phyloP scores from a whole-genome alignment of 257 asterid genomes.

The Solanum sitiens region DNA sequence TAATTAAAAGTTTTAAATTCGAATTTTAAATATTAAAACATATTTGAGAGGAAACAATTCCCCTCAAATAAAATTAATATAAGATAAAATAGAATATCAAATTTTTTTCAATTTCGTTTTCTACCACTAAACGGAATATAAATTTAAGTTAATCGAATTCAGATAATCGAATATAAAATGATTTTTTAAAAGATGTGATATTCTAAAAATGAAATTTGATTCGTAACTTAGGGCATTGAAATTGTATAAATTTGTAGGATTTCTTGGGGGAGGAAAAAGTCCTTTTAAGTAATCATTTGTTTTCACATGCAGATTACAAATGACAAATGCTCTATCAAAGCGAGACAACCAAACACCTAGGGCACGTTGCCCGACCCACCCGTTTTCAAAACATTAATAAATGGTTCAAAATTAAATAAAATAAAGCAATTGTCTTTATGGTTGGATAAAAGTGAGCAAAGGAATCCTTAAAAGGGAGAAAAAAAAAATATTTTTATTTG shows the following conservation, averaged over 20 bases:
- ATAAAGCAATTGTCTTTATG: too few species aligned
- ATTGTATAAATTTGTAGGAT: neutral
- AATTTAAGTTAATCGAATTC: too few species aligned
- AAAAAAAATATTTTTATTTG: too few species aligned
- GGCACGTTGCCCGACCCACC: neutral
- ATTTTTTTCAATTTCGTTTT: too few species aligned
- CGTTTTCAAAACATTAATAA: neutral
- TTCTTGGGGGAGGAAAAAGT: neutral
- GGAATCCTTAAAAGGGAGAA: neutral
- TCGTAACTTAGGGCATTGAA: neutral
- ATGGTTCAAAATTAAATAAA: too few species aligned
- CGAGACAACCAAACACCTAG: neutral
- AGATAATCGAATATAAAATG: too few species aligned
- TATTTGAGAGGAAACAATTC: neutral
- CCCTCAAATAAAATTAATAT: fast-evolving
- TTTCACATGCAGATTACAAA: neutral
- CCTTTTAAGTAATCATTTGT: neutral
- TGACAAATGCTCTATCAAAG: neutral
- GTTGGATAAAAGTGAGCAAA: neutral
- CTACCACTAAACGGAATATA: fast-evolving
- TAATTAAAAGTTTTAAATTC: too few species aligned
- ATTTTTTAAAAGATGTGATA: too few species aligned
- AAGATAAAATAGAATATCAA: too few species aligned
- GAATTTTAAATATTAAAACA: too few species aligned
- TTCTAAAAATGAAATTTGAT: neutral